phyloP scores from a whole-genome alignment of 2,329 filamentous ascomycete genomes.

The Cladophialophora exuberans region DNA sequence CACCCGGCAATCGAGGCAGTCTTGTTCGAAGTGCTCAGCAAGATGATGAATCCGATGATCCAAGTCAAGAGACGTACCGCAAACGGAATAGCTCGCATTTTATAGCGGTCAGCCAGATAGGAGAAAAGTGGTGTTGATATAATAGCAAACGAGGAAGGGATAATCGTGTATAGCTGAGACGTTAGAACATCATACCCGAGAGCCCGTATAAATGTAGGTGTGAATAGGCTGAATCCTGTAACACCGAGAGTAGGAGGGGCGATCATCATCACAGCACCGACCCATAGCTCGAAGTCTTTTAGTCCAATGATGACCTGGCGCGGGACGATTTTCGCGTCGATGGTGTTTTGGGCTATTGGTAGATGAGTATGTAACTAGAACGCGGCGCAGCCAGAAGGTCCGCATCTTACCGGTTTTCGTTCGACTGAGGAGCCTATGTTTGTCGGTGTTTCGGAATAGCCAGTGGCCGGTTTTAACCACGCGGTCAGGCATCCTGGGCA shows the following conservation, averaged over 20 bases:
- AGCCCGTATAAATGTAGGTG: conserved; percentile 18
- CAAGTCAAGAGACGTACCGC: not conserved
- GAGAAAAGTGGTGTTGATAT: not conserved
- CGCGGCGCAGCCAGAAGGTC: not conserved
- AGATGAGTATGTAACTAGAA: too few relatives aligned
- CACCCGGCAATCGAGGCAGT: conserved; percentile 2
- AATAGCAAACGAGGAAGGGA: conserved; percentile 15
- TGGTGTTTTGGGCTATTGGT: too few relatives aligned
- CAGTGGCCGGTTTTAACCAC: conserved; percentile 8
- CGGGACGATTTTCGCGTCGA: not conserved
- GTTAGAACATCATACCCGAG: conserved; percentile 8
- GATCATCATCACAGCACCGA: conserved; percentile 3
- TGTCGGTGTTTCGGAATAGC: not conserved
- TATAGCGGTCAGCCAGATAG: conserved; percentile 5
- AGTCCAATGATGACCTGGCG: conserved; percentile 3
- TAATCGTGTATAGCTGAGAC: conserved; percentile 17
- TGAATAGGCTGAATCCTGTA: conserved; percentile 8
- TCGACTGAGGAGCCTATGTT: conserved; percentile 7
- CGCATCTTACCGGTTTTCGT: not conserved
- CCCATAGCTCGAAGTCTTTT: conserved; percentile 19
- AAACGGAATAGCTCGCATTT: not conserved
- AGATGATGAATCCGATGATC: conserved; percentile 13
- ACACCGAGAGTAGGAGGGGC: conserved; percentile 4
- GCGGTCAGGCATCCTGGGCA: conserved; percentile 48
- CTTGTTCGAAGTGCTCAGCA: conserved; percentile 7